phyloP scores from a whole-genome alignment of 2,329 filamentous ascomycete species.

The Aureobasidium sp. region DNA sequence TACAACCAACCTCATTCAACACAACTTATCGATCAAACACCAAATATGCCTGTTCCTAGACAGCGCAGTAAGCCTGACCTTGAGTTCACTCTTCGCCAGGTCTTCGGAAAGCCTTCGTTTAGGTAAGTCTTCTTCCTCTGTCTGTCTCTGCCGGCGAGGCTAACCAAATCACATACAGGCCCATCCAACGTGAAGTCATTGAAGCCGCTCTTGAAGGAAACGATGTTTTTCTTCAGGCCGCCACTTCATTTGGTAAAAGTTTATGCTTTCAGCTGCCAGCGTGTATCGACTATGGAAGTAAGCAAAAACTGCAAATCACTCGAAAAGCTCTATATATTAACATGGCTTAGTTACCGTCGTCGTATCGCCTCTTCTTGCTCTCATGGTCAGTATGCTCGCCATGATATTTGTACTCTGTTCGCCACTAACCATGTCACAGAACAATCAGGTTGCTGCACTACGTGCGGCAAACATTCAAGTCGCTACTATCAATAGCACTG shows the following conservation, averaged over 20 bases:
- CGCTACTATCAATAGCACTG: slow-evolving; percentile 80
- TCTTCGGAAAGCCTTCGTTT: slow-evolving; percentile 27
- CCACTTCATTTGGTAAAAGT: slow-evolving; percentile 61
- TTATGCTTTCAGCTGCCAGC: slow-evolving; percentile 38
- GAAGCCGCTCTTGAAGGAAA: slow-evolving; percentile 68
- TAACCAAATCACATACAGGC: slow-evolving; percentile 40
- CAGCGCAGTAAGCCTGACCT: slow-evolving; percentile 19
- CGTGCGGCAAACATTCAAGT: slow-evolving; percentile 67
- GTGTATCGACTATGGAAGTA: slow-evolving; percentile 72
- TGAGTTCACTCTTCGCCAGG: slow-evolving; percentile 29
- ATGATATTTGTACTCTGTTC: neutral
- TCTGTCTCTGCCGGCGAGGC: neutral
- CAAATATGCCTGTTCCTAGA: slow-evolving; percentile 12
- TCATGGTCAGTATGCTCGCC: slow-evolving; percentile 56
- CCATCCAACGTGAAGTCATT: slow-evolving; percentile 82
- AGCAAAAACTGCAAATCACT: slow-evolving; percentile 27
- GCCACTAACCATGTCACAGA: slow-evolving; percentile 25
- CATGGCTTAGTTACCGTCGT: slow-evolving; percentile 66
- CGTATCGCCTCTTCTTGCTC: slow-evolving; percentile 75
- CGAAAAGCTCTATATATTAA: neutral
- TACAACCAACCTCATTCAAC: neutral
- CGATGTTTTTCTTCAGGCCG: slow-evolving; percentile 90
- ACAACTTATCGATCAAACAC: neutral
- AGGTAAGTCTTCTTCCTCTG: slow-evolving; percentile 17
- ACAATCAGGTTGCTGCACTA: slow-evolving; percentile 84